Evolutionary conservation across 768 basidiomycete genomes (phyloP), one percentile per base, ranked within the genome.

Genomic region (Rhodosporidiobolus sp.): DNA sequence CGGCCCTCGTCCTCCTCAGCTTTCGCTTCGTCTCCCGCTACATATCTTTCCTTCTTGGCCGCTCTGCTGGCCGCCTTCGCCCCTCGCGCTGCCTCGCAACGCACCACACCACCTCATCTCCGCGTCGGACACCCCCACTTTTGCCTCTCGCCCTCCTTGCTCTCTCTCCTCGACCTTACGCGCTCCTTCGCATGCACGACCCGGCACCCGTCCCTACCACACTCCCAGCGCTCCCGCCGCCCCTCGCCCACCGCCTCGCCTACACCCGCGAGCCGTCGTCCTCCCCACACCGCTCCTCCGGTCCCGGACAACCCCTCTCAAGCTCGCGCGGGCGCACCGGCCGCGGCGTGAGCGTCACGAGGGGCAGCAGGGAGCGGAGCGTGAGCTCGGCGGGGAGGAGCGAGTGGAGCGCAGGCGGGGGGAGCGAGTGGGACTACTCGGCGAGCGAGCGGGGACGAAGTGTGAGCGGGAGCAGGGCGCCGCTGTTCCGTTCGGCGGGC

Each of bases 381-480:
- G 14, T 19, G 49, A 52, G 61, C 48, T n/a, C n/a, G n/a, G n/a
- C n/a, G n/a, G n/a, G n/a, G n/a, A 53, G 62, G 34, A 20, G 61
- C 30, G 32, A 20, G 32, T 22, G 28, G 11, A 43, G 9, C 12
- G 43, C 19, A 22, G 12, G 28, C 26, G 63, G 38, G 28, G 43
- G 38, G 11, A 54, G n/a, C 28, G 53, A 34, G 16, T 32, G 50
- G 14, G 34, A 28, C 35, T 48, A 28, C 28, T 28, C 32, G 14
- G 6, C 46, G 49, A 52, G 55, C 45, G 68, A 69, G 49, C 24
- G 49, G 24, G 35, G 63, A 28, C 24, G 34, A 16, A 55, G 54
- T 8, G 53, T 35, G n/a, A 30, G 34, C 8, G 67, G 60, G 10
- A 65, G 63, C 20, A 53, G 72, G 19, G 67, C 67, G 26, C 72